Evolutionary conservation across 2,329 filamentous ascomycete species (phyloP).

Genomic region (Metarhizium sp.): DNA sequence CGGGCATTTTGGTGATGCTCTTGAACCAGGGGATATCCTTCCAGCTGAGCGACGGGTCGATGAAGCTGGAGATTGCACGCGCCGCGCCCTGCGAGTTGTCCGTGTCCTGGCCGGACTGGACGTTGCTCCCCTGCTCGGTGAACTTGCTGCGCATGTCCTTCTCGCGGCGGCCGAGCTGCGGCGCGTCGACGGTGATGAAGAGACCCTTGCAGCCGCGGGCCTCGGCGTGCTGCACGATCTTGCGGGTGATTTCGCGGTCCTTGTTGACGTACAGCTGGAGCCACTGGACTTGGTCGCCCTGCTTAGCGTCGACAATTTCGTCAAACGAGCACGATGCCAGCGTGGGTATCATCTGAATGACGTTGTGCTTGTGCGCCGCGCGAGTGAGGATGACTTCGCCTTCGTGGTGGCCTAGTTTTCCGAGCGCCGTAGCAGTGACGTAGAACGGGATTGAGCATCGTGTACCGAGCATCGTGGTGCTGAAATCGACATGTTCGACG

Average conservation of each 20-base stretch:
- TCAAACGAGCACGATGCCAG: slow-evolving; percentile 95
- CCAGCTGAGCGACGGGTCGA: slow-evolving; percentile 91
- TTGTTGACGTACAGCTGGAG: slow-evolving; percentile 97
- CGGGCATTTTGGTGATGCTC: slow-evolving; percentile 85
- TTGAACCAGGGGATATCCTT: slow-evolving; percentile 91
- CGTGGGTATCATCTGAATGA: slow-evolving; percentile 98
- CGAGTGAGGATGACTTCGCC: slow-evolving; percentile 87
- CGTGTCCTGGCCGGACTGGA: slow-evolving; percentile 67
- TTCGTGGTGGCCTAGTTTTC: slow-evolving; percentile 88
- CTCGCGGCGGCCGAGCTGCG: slow-evolving; percentile 86
- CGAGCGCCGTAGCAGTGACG: slow-evolving; percentile 89
- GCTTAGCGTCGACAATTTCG: slow-evolving; percentile 80
- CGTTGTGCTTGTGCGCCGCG: slow-evolving; percentile 74
- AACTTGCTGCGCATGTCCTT: slow-evolving; percentile 98
- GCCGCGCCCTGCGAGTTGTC: slow-evolving; percentile 89
- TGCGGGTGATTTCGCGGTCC: slow-evolving; percentile 79
- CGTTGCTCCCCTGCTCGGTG: slow-evolving; percentile 69
- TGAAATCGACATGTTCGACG: slow-evolving; percentile 77
- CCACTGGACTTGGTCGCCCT: slow-evolving; percentile 85
- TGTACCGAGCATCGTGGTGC: slow-evolving; percentile 87
- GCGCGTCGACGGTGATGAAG: slow-evolving; percentile 97
- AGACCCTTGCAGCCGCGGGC: slow-evolving; percentile 84
- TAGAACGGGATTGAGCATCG: slow-evolving; percentile 86
- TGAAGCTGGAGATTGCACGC: slow-evolving; percentile 90
- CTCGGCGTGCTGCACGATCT: slow-evolving; percentile 88